A percentile compares a stretch with the other conserved stretches of the same genome.
Evolutionary conservation across 768 basidiomycete genomes (phyloP).

Genomic region (Fistulinella prunicolor): DNA sequence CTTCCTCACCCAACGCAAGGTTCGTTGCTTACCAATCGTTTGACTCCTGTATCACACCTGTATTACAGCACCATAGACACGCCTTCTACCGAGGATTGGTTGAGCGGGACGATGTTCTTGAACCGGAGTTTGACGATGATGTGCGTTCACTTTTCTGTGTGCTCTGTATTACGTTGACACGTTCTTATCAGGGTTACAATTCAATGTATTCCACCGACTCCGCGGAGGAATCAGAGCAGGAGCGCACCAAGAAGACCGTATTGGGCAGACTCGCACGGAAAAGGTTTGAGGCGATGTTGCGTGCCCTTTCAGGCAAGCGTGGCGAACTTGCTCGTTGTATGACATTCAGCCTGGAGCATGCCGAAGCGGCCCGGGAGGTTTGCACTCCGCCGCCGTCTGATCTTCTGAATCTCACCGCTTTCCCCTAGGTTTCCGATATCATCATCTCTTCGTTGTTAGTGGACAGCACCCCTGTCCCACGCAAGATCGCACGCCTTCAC

Average conservation of each 20-base stretch:
- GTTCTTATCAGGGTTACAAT: conserved; percentile 65
- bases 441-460: conserved; percentile 87
- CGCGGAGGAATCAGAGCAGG: conserved; percentile 89
- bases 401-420: conserved; percentile 2
- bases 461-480: conserved; percentile 93
- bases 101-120: conserved; percentile 49
- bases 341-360: conserved; percentile 96
- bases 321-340: conserved; percentile 93
- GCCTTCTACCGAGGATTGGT: conserved; percentile 69
- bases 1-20: conserved; percentile 64
- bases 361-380: conserved; percentile 93
- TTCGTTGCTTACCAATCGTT: conserved; percentile 26
- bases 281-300: conserved; percentile 88
- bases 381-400: conserved; percentile 5
- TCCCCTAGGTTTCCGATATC: conserved; percentile 76
- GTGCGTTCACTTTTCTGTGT: conserved; percentile 34
- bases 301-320: conserved; percentile 79
- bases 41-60: conserved; percentile 2
- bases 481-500: conserved; percentile 93
- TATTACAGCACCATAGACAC: conserved; percentile 62
- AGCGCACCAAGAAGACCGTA: conserved; percentile 70
- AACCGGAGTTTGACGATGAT: conserved; percentile 81
- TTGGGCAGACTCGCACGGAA: conserved; percentile 78
- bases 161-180: conserved; percentile 7
- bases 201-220: conserved; percentile 91